Base-by-base conservation (phyloP, 2,329 filamentous ascomycete genomes). In the Trichoderma sp. region DNA sequence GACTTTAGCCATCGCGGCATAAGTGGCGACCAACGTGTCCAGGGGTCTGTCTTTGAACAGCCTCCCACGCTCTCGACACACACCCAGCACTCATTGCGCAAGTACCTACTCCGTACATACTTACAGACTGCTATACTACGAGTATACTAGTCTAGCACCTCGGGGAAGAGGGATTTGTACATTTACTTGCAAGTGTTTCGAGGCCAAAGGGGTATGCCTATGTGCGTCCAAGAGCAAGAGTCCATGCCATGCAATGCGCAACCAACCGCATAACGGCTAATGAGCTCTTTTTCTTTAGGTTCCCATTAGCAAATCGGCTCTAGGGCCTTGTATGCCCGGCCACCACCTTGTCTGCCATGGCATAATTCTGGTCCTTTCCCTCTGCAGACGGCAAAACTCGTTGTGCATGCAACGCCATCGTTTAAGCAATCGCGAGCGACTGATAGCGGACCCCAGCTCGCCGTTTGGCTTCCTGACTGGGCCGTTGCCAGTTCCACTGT, bases 321-420 rank as follows among this genome's bases (percentile, higher is more conserved):
- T 35, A 21, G 38, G 56, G 60, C 50, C 60, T 38, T 27, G n/a
- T 33, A 64, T 65, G 60, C 38, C 69, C 45, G 60, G 29, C 60
- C 71, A 73, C 69, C 69, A 64, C 59, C 59, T 64, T 64, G 56
- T 38, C 50, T 72, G 33, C 41, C 50, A 35, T 71, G 69, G 68
- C 68, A 71, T 63, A 71, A 71, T 71, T 63, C 14, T 64, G 69
- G 38, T 29, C 71, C 45, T 33, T 73, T 56, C 59, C 56, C 60
- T 56, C 60, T 73, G 71, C 71, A 73, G 71, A 24, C 71, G 71
- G 71, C 71, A 73, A 73, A 65, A 73, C 29, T 73, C 60, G 60
- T 33, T 64, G 71, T 65, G 71, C 60, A 73, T 73, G 60, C 71
- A 65, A 56, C 45, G 71, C 60, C 71, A 56, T 65, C 60, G 71